Conservation (phyloP, 495 filamentous ascomycete species). For the Letharia lupina region DNA sequence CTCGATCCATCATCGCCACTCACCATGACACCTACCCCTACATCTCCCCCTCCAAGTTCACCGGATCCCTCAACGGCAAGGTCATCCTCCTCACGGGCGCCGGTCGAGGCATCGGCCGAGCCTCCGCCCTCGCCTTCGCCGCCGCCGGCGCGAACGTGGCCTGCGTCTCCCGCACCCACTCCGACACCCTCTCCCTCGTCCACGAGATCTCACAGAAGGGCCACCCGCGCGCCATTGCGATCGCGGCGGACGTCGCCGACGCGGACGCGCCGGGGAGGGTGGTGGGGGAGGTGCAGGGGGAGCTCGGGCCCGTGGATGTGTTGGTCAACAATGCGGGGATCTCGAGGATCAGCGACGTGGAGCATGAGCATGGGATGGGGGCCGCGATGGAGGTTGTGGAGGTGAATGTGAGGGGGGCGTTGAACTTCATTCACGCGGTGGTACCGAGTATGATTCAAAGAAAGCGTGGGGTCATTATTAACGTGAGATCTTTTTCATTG, state of each 20-base stretch:
- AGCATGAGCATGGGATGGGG: constrained; percentile 23
- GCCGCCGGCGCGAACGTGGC: constrained; percentile 69
- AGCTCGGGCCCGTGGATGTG: constrained; percentile 26
- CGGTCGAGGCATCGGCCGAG: constrained; percentile 61
- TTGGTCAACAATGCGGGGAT: constrained; percentile 27
- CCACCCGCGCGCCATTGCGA: constrained; percentile 19
- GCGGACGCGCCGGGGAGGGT: constrained; percentile 15
- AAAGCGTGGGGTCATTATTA: constrained; percentile 25
- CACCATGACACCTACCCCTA: constrained; percentile 22
- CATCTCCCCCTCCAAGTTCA: constrained; percentile 26
- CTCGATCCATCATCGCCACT: constrained; percentile 3
- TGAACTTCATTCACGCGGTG: constrained; percentile 26
- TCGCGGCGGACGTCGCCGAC: constrained; percentile 23
- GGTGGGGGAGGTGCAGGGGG: constrained; percentile 18
- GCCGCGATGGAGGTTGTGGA: constrained; percentile 26
- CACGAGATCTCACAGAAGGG: constrained; percentile 21
- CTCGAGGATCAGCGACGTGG: constrained; percentile 20
- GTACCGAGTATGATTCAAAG: constrained; percentile 23
- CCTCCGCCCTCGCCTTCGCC: constrained; percentile 54
- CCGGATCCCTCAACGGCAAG: constrained; percentile 49
- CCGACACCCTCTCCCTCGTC: constrained; percentile 14
- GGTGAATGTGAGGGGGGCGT: constrained; percentile 19
- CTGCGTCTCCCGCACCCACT: constrained; percentile 20
- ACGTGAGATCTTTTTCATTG: not conserved
- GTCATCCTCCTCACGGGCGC: constrained; percentile 67